These are phyloP conservation scores for Incumbomyces lentus DNA, from an alignment of 2,329 filamentous ascomycete genomes.

Conservation along the genomic window DNA sequence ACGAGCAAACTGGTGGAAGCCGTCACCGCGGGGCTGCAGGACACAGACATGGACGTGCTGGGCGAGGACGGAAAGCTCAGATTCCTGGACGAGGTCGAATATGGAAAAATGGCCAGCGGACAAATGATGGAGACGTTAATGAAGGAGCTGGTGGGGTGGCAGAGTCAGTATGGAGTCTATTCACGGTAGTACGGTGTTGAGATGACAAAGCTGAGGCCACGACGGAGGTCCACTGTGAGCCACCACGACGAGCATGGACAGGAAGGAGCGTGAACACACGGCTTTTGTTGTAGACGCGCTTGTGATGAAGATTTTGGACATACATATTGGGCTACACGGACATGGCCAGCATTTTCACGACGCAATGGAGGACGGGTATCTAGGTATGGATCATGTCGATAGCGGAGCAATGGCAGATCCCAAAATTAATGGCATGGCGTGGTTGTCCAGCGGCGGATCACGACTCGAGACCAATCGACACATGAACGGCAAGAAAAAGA, in stretches of 20 bases:
- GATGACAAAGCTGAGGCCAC: not conserved
- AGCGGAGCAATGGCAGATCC: no score
- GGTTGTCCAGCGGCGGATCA: no score
- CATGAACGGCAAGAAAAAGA: no score
- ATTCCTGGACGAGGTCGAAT: slow-evolving; percentile 40
- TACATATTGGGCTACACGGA: no score
- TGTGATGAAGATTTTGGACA: no score
- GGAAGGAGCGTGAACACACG: no score
- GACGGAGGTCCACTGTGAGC: not conserved
- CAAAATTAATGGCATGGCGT: no score
- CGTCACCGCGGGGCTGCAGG: slow-evolving; percentile 28
- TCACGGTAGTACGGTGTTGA: slow-evolving; percentile 11
- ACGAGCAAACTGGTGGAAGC: slow-evolving; percentile 26
- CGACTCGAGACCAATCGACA: no score
- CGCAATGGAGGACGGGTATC: no score
- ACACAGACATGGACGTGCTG: slow-evolving; percentile 1
- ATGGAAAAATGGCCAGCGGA: slow-evolving; percentile 64
- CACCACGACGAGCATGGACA: no score
- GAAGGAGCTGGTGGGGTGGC: slow-evolving; percentile 72
- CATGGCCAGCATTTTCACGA: no score
- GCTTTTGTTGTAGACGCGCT: no score
- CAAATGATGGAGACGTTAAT: slow-evolving; percentile 89
- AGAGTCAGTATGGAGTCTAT: slow-evolving; percentile 56
- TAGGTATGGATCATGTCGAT: not conserved
- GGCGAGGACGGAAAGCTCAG: slow-evolving; percentile 13